phyloP scores from a whole-genome alignment of 805 yeast genomes.

The Metschnikowia amazonensis region DNA sequence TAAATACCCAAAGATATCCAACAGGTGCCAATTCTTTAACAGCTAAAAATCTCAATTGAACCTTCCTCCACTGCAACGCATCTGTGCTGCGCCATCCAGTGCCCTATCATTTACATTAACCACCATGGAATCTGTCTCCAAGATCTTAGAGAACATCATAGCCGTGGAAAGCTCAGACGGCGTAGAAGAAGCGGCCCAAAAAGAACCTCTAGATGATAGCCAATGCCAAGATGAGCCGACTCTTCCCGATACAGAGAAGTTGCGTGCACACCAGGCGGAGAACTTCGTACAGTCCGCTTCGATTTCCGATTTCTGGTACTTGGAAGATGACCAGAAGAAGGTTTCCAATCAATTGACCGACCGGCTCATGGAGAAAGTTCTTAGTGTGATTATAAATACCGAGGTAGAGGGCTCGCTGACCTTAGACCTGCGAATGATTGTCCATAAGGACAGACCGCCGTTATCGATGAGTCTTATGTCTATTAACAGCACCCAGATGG shows the following conservation, averaged over 20 bases:
- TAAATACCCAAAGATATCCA: neutral
- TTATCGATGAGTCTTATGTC: constrained; percentile 69
- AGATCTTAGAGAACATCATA: constrained; percentile 34
- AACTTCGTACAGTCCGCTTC: constrained; percentile 6
- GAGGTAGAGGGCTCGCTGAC: constrained; percentile 34
- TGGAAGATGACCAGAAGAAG: constrained; percentile 21
- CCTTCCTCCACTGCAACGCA: neutral
- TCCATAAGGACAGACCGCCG: constrained; percentile 63
- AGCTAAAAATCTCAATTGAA: neutral
- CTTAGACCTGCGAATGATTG: constrained; percentile 51
- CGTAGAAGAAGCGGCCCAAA: neutral
- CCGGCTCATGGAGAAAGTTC: constrained; percentile 64
- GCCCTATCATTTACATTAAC: neutral
- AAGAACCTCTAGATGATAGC: neutral
- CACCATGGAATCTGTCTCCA: constrained; percentile 36
- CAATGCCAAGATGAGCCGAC: neutral
- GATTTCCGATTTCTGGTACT: constrained; percentile 26
- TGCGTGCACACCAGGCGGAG: constrained; percentile 2
- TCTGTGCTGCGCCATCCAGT: neutral
- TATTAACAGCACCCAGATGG: constrained; percentile 58
- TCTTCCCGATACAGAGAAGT: constrained; percentile 1
- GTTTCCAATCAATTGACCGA: constrained; percentile 48
- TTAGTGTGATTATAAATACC: constrained; percentile 62
- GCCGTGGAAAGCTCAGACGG: constrained; percentile 22
- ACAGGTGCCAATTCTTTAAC: neutral